phyloP scores from a whole-genome alignment of 1,284 basidiomycete genomes.

The Exobasidium cylindrosporum region DNA sequence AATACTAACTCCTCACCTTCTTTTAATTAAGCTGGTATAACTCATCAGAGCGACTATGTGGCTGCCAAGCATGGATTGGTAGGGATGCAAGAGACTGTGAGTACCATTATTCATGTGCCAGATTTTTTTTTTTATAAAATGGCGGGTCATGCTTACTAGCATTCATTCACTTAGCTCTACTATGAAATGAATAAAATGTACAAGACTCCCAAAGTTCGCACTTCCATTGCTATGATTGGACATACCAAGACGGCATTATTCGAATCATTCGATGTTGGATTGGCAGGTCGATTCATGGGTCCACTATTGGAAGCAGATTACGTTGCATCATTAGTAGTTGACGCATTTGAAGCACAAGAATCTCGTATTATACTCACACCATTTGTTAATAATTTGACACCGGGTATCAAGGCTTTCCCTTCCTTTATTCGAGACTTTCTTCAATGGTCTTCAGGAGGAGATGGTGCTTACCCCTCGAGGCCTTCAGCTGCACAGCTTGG shows the following conservation, averaged over 20 bases:
- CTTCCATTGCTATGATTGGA: constrained; percentile 17
- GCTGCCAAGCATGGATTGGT: constrained; percentile 19
- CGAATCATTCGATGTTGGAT: constrained; percentile 15
- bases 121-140: not conserved
- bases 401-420: constrained; percentile 14
- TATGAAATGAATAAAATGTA: constrained; percentile 22
- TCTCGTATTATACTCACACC: constrained; percentile 15
- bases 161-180: constrained; percentile 11
- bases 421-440: constrained; percentile 12
- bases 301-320: constrained; percentile 12
- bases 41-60: constrained; percentile 19
- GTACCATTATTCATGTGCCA: not conserved
- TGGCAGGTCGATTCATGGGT: constrained; percentile 15
- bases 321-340: constrained; percentile 15
- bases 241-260: constrained; percentile 18
- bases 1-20: not conserved
- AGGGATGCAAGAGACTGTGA: constrained; percentile 19
- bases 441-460: constrained; percentile 11
- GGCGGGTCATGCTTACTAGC: not conserved
- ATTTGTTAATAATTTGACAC: constrained; percentile 11
- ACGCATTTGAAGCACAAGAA: constrained; percentile 19
- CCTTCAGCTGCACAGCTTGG: constrained; percentile 13
- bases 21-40: constrained; percentile 7
- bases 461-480: constrained; percentile 16
- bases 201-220: constrained; percentile 17